Conservation (phyloP, 2,329 filamentous ascomycete species). For the Shiraia bambusicola region DNA sequence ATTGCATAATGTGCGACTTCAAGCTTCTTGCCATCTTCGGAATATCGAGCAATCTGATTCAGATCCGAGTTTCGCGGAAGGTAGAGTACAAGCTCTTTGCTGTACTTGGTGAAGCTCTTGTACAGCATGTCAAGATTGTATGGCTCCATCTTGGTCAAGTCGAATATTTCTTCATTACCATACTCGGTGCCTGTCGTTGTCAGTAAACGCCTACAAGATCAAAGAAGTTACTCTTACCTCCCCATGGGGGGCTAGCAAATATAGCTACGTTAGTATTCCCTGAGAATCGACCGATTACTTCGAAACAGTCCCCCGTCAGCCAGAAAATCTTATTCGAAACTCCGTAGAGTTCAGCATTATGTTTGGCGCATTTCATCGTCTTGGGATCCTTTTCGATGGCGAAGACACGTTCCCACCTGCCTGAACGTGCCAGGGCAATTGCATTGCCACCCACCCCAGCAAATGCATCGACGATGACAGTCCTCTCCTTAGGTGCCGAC, state of each 20-base stretch:
- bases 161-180: conserved; percentile 69
- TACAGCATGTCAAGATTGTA: conserved; percentile 62
- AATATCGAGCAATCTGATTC: conserved; percentile 42
- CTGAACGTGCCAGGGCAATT: conserved; percentile 86
- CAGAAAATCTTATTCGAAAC: conserved; percentile 78
- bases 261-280: conserved; percentile 58
- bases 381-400: conserved; percentile 82
- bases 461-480: conserved; percentile 81
- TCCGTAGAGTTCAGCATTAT: conserved; percentile 85
- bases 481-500: conserved; percentile 57
- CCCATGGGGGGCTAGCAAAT: conserved; percentile 75
- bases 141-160: conserved; percentile 83
- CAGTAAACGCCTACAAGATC: conserved; percentile 1
- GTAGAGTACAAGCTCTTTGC: conserved; percentile 68
- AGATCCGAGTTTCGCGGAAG: conserved; percentile 64
- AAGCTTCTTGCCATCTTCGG: conserved; percentile 34
- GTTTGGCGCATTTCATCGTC: conserved; percentile 84
- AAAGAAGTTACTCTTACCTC: conserved; percentile 54
- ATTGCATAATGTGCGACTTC: conserved; percentile 77
- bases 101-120: conserved; percentile 39
- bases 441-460: conserved; percentile 89
- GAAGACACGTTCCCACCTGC: conserved; percentile 79
- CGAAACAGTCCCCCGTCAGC: conserved; percentile 84
- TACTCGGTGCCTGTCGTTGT: conserved; percentile 60
- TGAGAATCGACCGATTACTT: conserved; percentile 60